Evolutionary conservation across 164 flowering plant species (phyloP).

Genomic region (Umbellularia californica): DNA sequence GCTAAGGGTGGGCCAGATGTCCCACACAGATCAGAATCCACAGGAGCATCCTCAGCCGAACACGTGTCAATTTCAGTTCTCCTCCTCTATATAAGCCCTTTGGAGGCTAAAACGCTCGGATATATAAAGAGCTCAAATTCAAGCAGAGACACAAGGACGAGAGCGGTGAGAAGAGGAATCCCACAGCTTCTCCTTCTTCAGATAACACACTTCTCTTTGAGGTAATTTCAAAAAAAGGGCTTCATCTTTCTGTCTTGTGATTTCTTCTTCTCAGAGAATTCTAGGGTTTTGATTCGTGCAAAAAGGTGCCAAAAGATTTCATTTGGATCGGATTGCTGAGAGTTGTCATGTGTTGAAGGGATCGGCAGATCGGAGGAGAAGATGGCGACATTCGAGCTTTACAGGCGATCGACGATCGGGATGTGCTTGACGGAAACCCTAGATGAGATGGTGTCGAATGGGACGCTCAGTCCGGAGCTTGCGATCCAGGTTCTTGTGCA

Average conservation of each 20-base stretch:
- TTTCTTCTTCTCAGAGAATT: not conserved
- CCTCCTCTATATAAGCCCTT: slow-evolving; percentile 1
- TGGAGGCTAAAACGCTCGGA: not conserved
- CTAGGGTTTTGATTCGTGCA: not conserved
- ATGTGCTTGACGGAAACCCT: slow-evolving; percentile 94
- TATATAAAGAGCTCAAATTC: slow-evolving; percentile 7
- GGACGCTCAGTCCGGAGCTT: slow-evolving; percentile 79
- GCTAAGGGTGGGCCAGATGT: too few species aligned
- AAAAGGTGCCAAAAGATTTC: not conserved
- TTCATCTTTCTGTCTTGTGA: not conserved
- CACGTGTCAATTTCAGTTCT: not conserved
- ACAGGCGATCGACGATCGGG: slow-evolving; percentile 90
- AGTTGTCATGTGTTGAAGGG: not conserved
- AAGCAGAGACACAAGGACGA: slow-evolving; percentile 3
- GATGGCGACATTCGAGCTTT: slow-evolving; percentile 95
- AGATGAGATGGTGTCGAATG: slow-evolving; percentile 88
- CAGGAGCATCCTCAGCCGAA: too few species aligned
- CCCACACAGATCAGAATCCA: too few species aligned
- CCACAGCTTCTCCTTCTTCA: slow-evolving; percentile 1
- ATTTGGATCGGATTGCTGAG: not conserved
- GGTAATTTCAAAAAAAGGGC: not conserved
- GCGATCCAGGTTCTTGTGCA: slow-evolving; percentile 96
- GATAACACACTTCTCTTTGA: not conserved
- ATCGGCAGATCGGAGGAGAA: not conserved
- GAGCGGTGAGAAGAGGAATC: not conserved